A percentile compares a stretch with the other conserved stretches of the same genome.
These are phyloP conservation scores for Tetrahymena malaccensis DNA, from an alignment of 73 alveolate genomes.

Conservation along the genomic window DNA sequence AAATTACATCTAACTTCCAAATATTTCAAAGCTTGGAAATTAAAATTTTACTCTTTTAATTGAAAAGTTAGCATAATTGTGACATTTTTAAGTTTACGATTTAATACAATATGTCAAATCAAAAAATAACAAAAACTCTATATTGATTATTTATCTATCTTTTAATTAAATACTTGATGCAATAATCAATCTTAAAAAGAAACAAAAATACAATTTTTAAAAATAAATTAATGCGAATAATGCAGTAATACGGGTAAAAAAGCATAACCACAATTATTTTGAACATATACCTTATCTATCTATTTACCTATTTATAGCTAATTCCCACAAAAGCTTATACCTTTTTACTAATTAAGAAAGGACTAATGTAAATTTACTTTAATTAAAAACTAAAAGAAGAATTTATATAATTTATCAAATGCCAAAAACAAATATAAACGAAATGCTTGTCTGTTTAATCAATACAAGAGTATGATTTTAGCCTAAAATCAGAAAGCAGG, in stretches of 20 bases:
- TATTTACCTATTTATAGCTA: neutral
- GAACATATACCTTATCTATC: no score
- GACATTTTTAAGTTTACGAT: no score
- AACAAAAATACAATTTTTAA: neutral
- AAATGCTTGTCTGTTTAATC: no score
- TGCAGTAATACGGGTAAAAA: neutral
- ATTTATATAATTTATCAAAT: no score
- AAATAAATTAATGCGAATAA: neutral
- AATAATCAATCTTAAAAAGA: neutral
- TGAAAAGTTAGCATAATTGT: no score
- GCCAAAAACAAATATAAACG: neutral
- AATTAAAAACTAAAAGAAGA: neutral
- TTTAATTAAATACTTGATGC: no score
- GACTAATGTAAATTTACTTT: neutral
- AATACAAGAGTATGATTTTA: neutral
- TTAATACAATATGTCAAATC: neutral
- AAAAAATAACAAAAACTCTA: neutral
- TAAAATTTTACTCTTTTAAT: no score
- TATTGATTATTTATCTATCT: neutral
- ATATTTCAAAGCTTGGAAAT: neutral
- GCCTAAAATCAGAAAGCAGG: neutral
- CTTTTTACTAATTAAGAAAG: neutral
- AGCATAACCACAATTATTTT: neutral
- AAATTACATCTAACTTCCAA: neutral
- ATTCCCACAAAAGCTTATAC: neutral